Percentiles rank a stretch among this genome's conserved stretches.
Evolutionary conservation across 352 stramenopile species (phyloP).

Genomic region (Phytopythium oedochilum): DNA sequence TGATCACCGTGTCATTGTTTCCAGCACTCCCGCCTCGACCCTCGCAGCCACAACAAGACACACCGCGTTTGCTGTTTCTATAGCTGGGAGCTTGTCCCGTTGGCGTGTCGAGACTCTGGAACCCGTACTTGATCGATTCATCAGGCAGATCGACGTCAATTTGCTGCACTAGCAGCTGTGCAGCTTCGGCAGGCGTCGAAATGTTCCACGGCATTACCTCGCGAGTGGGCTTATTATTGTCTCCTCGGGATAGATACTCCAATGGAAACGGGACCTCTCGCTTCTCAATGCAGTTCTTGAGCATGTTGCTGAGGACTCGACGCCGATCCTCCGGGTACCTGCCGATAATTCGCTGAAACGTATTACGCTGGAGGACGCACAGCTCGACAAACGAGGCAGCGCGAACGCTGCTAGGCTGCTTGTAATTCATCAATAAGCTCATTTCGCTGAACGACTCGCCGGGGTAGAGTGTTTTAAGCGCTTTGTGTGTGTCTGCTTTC

Average conservation of each 20-base stretch:
- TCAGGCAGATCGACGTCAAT: constrained; percentile 12
- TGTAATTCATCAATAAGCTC: constrained; percentile 51
- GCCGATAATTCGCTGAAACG: constrained; percentile 31
- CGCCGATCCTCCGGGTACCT: constrained; percentile 28
- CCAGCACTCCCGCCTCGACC: background rate
- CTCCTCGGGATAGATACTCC: constrained; percentile 12
- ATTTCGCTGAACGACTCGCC: constrained; percentile 48
- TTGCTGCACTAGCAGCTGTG: constrained; percentile 2
- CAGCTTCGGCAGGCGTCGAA: constrained; percentile 2
- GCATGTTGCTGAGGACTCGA: constrained; percentile 24
- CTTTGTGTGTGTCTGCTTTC: background rate
- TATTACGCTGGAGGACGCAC: constrained; percentile 33
- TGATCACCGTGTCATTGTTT: background rate
- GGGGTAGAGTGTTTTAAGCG: constrained; percentile 8
- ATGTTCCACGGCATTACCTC: background rate
- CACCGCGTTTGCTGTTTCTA: background rate
- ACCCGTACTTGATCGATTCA: constrained; percentile 15
- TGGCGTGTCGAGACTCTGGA: constrained; percentile 7
- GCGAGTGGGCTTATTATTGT: background rate
- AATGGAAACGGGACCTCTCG: background rate
- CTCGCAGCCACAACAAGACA: background rate
- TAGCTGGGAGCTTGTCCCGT: background rate
- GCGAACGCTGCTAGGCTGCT: constrained; percentile 30
- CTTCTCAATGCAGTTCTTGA: constrained; percentile 22
- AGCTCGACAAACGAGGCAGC: constrained; percentile 50